Percentiles rank a stretch among this genome's conserved stretches.
phyloP scores from a whole-genome alignment of 176 grass and related monocot species.

The Panicum miliaceum region DNA sequence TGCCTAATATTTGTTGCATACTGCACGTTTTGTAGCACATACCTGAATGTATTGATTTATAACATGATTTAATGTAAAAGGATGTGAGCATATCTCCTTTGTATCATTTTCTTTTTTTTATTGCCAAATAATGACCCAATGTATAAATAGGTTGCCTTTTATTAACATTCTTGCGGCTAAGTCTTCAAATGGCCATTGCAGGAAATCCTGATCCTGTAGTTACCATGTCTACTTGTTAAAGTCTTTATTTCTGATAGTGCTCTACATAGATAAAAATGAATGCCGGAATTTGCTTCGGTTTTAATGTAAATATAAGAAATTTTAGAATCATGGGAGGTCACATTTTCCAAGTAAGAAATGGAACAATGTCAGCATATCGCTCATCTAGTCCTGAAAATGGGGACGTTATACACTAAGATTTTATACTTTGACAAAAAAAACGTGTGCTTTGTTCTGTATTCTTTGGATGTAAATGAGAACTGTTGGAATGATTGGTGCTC shows the following conservation, averaged over 20 bases:
- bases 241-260: not conserved
- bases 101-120: not conserved
- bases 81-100: not conserved
- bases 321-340: not conserved
- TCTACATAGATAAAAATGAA: not conserved
- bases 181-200: not conserved
- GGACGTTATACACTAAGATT: not conserved
- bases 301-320: not conserved
- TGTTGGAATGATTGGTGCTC: not conserved
- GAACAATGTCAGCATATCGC: not conserved
- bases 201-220: not conserved
- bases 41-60: not conserved
- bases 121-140: not conserved
- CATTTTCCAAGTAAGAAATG: not conserved
- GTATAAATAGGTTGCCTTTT: conserved; percentile 3
- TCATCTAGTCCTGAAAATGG: not conserved
- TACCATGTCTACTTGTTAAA: not conserved
- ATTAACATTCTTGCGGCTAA: not conserved
- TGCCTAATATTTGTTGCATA: conserved; percentile 8
- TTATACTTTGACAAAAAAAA: conserved; percentile 10
- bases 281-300: not conserved
- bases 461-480: conserved; percentile 19
- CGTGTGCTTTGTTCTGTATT: not conserved
- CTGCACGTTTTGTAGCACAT: not conserved
- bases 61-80: conserved; percentile 11